These are phyloP conservation scores for Solanum paucissectum DNA, from an alignment of 257 asterid genomes.

Conservation along the genomic window DNA sequence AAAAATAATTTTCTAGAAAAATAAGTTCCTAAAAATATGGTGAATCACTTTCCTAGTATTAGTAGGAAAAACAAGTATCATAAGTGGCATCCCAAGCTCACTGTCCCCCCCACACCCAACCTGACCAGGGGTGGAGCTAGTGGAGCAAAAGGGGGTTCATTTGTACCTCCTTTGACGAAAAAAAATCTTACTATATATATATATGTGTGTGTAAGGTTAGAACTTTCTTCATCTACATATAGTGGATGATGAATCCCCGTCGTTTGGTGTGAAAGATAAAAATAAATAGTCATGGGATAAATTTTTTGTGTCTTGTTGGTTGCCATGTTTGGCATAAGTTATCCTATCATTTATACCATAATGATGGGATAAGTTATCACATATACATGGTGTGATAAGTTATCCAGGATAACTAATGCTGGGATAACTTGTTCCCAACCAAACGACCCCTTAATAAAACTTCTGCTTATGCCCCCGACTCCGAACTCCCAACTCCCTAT, in stretches of 20 bases:
- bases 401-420: no score
- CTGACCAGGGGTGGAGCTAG: background rate
- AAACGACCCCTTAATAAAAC: no score
- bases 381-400: no score
- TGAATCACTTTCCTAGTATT: background rate
- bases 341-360: no score
- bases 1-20: rapidly evolving
- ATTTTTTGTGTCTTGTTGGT: no score
- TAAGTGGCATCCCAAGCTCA: background rate
- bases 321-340: no score
- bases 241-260: background rate
- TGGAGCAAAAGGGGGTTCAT: background rate
- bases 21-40: background rate
- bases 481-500: rapidly evolving
- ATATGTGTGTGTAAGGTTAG: background rate
- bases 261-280: no score
- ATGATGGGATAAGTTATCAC: no score
- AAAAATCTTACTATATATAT: background rate
- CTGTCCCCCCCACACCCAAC: background rate
- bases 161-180: background rate
- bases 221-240: background rate
- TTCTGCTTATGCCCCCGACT: no score
- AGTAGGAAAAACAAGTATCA: background rate
- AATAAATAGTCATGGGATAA: no score
- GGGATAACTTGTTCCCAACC: no score